phyloP scores from a whole-genome alignment of 2,329 filamentous ascomycete species.

The Blastomyces silverae region DNA sequence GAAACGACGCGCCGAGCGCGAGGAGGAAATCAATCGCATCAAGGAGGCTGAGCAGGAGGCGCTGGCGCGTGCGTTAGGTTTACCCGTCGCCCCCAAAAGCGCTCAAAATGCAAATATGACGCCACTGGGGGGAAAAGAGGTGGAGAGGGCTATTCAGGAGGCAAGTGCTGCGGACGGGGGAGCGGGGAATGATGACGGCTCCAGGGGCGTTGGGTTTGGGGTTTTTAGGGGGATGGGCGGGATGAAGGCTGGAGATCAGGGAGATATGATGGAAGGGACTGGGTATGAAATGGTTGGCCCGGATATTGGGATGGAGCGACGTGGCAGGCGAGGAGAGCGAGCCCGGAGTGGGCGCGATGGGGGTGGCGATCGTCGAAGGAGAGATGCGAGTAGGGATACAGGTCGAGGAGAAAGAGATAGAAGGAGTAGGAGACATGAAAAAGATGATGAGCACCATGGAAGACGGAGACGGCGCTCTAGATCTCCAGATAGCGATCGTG shows the following conservation, averaged over 20 bases:
- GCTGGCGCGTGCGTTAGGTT: slow-evolving; percentile 70
- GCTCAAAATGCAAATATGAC: slow-evolving; percentile 59
- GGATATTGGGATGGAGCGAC: slow-evolving; percentile 21
- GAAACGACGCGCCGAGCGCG: slow-evolving; percentile 48
- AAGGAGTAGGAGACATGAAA: slow-evolving; percentile 38
- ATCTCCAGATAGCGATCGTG: not conserved
- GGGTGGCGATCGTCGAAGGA: slow-evolving; percentile 28
- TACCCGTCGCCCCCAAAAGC: slow-evolving; percentile 57
- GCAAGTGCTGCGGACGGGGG: slow-evolving; percentile 28
- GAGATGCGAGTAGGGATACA: slow-evolving; percentile 28
- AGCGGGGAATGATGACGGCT: slow-evolving; percentile 24
- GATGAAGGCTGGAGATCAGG: slow-evolving; percentile 27
- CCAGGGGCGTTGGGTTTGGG: slow-evolving; percentile 33
- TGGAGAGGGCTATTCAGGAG: slow-evolving; percentile 49
- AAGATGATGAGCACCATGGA: slow-evolving; percentile 30
- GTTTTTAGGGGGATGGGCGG: slow-evolving; percentile 31
- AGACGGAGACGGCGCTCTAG: slow-evolving; percentile 30
- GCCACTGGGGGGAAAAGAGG: slow-evolving; percentile 56
- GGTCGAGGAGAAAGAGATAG: slow-evolving; percentile 39
- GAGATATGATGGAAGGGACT: slow-evolving; percentile 27
- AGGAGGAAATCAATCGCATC: slow-evolving; percentile 70
- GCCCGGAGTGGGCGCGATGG: slow-evolving; percentile 29
- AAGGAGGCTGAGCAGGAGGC: slow-evolving; percentile 94
- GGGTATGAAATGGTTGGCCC: slow-evolving; percentile 19
- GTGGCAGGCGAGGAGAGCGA: slow-evolving; percentile 29